Evolutionary conservation across 2,329 filamentous ascomycete species (phyloP), one percentile per base, ranked within the genome.

Genomic region (Monosporascus sp.): DNA sequence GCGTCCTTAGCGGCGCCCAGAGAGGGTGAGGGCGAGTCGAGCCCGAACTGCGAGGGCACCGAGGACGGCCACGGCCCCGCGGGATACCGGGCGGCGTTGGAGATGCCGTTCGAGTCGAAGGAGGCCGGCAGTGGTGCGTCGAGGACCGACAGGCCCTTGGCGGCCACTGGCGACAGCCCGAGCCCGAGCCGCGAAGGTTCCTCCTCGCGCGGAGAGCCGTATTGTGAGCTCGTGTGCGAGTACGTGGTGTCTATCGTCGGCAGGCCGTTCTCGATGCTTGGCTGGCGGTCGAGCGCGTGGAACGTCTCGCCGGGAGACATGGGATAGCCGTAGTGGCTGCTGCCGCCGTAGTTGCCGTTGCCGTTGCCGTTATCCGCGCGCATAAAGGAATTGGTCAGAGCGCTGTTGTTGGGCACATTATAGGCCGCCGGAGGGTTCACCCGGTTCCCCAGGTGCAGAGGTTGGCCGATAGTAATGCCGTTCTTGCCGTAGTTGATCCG

Each of bases 101-200:
- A 97, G 51, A 97, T 90, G 49, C 92, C 93, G 66, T 97, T 94
- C 63, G 91, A 96, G 71, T 97, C 94, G 69, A 97, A 97, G 0
- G 93, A 97, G 8, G 92, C 90, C 1, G 94, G 94, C 8, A 97
- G 81, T 17, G 91, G 91, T 2, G 91, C 94, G 73, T 97, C 93
- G 58, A 97, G 81, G 16, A 95, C 90, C n/a, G 90, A 94, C n/a
- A 96, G 70, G 3, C 81, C 83, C 61, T 84, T 86, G 51, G 84
- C 83, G 61, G 84, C 83, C 49, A 81, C 81, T 0, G 92, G 91
- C 16, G 92, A 96, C 50, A 94, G 81, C 24, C 88, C 88, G 40
- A 92, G 79, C n/a, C 88, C 84, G 34, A 81, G 76, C 36, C 82
- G 75, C 52, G 69, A 74, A 14, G 74, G 63, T 48, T 81, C 77